A percentile compares a stretch with the other conserved stretches of the same genome.
Evolutionary conservation across 768 basidiomycete genomes (phyloP).

Genomic region (Leccinellum rugosiceps): DNA sequence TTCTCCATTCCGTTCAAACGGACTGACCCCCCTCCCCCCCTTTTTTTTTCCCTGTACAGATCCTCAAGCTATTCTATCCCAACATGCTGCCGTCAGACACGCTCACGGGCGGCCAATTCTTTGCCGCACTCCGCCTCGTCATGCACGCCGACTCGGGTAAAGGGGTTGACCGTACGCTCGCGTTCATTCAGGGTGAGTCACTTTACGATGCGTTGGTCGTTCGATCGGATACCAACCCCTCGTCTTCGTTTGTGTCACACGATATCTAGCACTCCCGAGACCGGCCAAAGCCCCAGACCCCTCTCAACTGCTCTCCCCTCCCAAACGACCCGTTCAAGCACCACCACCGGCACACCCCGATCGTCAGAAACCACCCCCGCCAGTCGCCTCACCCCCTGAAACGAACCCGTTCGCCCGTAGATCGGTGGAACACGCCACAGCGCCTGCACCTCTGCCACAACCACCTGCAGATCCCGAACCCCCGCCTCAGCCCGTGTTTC

Average conservation of each 20-base stretch:
- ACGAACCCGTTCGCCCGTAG: slow-evolving; percentile 29
- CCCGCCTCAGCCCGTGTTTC: background rate
- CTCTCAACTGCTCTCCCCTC: slow-evolving; percentile 17
- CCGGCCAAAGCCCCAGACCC: slow-evolving; percentile 4
- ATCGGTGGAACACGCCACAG: slow-evolving; percentile 14
- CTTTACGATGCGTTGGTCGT: background rate
- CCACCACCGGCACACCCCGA: slow-evolving; percentile 29
- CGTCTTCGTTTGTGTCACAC: background rate
- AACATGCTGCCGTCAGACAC: slow-evolving; percentile 48
- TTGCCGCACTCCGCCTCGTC: slow-evolving; percentile 67
- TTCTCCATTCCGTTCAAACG: background rate
- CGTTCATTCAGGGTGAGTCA: slow-evolving; percentile 69
- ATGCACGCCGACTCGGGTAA: slow-evolving; percentile 60
- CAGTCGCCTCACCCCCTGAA: slow-evolving; percentile 21
- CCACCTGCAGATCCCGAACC: slow-evolving; percentile 7
- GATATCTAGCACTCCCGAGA: slow-evolving; percentile 17
- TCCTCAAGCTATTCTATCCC: slow-evolving; percentile 63
- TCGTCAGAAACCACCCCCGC: slow-evolving; percentile 22
- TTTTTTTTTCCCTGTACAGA: slow-evolving; percentile 38
- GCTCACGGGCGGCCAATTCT: slow-evolving; percentile 70
- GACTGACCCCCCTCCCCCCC: slow-evolving; percentile 3
- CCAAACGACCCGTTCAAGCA: slow-evolving; percentile 19
- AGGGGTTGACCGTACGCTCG: slow-evolving; percentile 60
- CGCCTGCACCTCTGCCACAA: background rate
- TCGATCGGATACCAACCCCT: background rate